Evolutionary conservation across 768 basidiomycete genomes (phyloP).

Genomic region (Panellus pusillus): DNA sequence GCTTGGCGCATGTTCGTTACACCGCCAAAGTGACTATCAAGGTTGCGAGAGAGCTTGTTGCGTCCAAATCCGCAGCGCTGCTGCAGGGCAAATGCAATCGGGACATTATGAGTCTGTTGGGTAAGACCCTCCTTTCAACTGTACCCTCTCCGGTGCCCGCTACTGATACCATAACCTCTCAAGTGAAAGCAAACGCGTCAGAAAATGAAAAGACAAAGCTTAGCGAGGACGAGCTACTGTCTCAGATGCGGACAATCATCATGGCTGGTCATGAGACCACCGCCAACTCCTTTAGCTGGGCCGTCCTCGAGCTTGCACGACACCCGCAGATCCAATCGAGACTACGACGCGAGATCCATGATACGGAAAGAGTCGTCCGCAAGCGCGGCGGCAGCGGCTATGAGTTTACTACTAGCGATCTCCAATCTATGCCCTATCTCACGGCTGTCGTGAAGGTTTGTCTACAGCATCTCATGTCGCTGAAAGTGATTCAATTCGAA

Average conservation of each 20-base stretch:
- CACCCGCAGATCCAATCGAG: slow-evolving; percentile 57
- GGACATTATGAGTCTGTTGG: slow-evolving; percentile 46
- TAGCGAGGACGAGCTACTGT: slow-evolving; percentile 48
- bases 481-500: background rate
- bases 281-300: slow-evolving; percentile 58
- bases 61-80: slow-evolving; percentile 34
- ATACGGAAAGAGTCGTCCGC: slow-evolving; percentile 33
- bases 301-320: slow-evolving; percentile 59
- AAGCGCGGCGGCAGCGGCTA: slow-evolving; percentile 39
- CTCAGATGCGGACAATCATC: slow-evolving; percentile 49
- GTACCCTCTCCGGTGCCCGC: background rate
- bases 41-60: slow-evolving; percentile 37
- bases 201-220: slow-evolving; percentile 44
- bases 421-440: slow-evolving; percentile 52
- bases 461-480: background rate
- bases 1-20: slow-evolving; percentile 32
- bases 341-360: slow-evolving; percentile 59
- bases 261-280: slow-evolving; percentile 63
- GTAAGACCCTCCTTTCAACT: slow-evolving; percentile 25
- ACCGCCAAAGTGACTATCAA: slow-evolving; percentile 32
- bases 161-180: background rate
- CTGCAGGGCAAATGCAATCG: slow-evolving; percentile 34
- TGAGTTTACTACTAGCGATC: slow-evolving; percentile 41
- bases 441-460: slow-evolving; percentile 46
- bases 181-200: slow-evolving; percentile 57